Conservation (phyloP, 139 green algal genomes). For the Micractinium sp. region DNA sequence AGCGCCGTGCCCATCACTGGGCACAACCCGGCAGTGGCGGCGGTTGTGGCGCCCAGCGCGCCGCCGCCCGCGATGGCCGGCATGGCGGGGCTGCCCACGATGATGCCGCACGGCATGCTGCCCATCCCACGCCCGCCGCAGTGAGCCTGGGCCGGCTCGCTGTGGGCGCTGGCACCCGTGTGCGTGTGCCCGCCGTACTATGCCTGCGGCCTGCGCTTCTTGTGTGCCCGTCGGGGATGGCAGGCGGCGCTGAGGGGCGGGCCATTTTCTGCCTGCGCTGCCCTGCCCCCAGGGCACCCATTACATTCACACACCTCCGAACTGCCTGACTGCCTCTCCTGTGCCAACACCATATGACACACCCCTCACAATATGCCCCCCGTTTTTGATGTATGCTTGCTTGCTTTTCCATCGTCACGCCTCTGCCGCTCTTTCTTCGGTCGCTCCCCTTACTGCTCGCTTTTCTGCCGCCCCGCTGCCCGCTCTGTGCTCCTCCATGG, state of each 20-base stretch:
- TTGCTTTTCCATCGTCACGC: neutral
- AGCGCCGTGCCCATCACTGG: conserved; percentile 32
- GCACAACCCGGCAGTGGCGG: conserved; percentile 27
- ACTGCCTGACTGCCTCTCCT: no score
- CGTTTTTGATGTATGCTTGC: neutral
- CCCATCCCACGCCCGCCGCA: neutral
- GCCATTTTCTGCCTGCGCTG: no score
- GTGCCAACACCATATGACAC: no score
- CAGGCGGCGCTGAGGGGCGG: no score
- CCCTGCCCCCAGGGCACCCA: no score
- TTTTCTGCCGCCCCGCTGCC: neutral
- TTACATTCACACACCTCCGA: no score
- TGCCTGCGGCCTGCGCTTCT: no score
- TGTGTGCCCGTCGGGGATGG: no score
- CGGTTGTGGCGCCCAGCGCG: conserved; percentile 10
- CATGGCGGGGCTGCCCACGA: conserved; percentile 2
- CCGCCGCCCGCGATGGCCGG: neutral
- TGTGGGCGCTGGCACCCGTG: no score
- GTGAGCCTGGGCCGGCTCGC: neutral
- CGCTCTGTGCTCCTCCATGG: neutral
- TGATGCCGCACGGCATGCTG: neutral
- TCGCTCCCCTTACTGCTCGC: neutral
- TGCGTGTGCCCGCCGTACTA: no score
- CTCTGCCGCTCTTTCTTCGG: neutral
- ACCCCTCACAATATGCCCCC: no score